These are phyloP conservation scores for Edaphochlamys debaryana DNA, from an alignment of 139 green algal species.

Conservation along the genomic window DNA sequence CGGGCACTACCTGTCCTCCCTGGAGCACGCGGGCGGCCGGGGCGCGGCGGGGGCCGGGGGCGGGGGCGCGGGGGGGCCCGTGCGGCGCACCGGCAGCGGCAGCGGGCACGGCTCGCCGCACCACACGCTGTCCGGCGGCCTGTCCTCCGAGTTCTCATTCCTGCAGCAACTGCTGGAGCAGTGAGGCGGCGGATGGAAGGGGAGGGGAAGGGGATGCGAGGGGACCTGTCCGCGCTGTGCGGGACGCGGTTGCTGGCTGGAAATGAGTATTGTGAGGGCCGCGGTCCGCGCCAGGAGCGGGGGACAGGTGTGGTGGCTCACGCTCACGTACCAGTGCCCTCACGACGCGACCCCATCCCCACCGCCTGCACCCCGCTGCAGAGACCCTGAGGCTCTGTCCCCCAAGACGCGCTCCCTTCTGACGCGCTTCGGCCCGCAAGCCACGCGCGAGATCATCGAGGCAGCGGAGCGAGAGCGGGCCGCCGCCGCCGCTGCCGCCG, in stretches of 20 bases:
- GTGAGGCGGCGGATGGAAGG: neutral
- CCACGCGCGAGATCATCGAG: neutral
- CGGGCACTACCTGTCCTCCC: neutral
- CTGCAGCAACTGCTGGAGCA: slow-evolving; percentile 34
- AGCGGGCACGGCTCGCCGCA: neutral
- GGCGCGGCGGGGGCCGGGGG: neutral
- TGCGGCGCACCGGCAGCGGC: neutral
- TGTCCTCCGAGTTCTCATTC: neutral
- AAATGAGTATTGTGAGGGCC: no score
- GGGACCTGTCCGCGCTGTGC: no score
- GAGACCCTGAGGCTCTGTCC: slow-evolving; percentile 3
- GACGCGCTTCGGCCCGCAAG: neutral
- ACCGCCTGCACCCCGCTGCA: neutral
- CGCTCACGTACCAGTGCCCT: no score
- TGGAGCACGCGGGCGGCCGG: neutral
- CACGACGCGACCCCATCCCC: no score
- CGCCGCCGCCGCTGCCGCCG: no score
- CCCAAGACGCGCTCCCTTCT: slow-evolving; percentile 27
- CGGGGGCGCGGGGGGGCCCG: neutral
- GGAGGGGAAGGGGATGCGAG: neutral
- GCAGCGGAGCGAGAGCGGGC: neutral
- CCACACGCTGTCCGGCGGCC: no score
- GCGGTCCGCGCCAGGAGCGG: no score
- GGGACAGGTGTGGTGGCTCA: no score
- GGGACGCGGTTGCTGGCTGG: no score